Conservation (phyloP, 2,329 filamentous ascomycete species). For the Hirsutella thompsonii region DNA sequence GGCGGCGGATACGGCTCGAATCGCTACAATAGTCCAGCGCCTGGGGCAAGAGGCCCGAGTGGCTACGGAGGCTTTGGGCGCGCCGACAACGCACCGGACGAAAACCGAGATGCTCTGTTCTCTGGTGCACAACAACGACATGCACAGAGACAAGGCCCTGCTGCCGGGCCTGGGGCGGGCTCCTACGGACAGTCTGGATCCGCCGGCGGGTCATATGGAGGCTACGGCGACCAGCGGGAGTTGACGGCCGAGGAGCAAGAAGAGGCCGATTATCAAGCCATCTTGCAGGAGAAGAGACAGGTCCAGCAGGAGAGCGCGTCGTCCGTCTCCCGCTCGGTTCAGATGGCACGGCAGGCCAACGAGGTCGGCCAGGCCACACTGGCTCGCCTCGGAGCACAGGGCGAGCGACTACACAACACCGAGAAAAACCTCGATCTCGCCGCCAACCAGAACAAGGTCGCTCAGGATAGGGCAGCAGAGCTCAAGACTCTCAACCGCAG, state of each 20-base stretch:
- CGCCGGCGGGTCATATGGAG: slow-evolving; percentile 26
- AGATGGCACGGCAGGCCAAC: slow-evolving; percentile 29
- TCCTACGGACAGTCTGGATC: slow-evolving; percentile 13
- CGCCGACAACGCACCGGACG: slow-evolving; percentile 29
- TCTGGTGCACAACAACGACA: slow-evolving; percentile 37
- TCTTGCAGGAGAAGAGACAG: slow-evolving; percentile 41
- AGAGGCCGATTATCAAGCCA: slow-evolving; percentile 54
- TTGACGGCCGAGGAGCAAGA: slow-evolving; percentile 75
- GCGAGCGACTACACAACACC: slow-evolving; percentile 69
- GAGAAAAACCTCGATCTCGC: slow-evolving; percentile 75
- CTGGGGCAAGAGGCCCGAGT: slow-evolving; percentile 32
- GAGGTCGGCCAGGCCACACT: slow-evolving; percentile 57
- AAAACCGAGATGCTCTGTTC: slow-evolving; percentile 52
- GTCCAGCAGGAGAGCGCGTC: slow-evolving; percentile 61
- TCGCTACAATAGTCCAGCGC: slow-evolving; percentile 26
- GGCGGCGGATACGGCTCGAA: slow-evolving; percentile 38
- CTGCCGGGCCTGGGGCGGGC: slow-evolving; percentile 6
- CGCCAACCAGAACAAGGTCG: slow-evolving; percentile 59
- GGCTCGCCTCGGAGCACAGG: slow-evolving; percentile 62
- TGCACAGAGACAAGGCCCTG: slow-evolving; percentile 22
- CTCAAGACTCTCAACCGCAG: slow-evolving; percentile 75
- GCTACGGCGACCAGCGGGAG: slow-evolving; percentile 58
- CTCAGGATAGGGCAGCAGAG: slow-evolving; percentile 70
- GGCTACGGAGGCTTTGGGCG: slow-evolving; percentile 50
- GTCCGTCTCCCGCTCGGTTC: slow-evolving; percentile 24